Evolutionary conservation across 2,329 filamentous ascomycete genomes (phyloP).

Genomic region (Fusarium sp.): DNA sequence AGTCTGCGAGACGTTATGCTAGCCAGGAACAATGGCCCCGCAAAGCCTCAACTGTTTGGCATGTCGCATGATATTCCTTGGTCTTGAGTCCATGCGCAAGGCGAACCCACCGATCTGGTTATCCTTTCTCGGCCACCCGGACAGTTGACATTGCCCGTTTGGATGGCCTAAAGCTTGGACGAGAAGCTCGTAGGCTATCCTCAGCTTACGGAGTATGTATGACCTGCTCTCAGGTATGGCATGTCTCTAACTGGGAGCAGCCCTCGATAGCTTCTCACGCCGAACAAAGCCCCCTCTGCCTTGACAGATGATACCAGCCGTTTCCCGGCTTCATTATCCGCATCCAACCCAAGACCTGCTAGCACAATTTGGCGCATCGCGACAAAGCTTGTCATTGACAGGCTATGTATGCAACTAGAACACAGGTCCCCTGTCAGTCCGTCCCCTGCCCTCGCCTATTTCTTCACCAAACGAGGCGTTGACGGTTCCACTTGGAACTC

Average conservation of each 20-base stretch:
- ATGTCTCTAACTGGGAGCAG: constrained; percentile 2
- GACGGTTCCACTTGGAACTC: constrained; percentile 15
- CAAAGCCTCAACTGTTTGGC: constrained; percentile 12
- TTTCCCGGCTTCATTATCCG: background rate
- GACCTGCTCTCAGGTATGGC: constrained; percentile 11
- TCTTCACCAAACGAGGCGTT: constrained; percentile 20
- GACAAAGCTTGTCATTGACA: constrained; percentile 1
- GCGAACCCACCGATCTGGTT: constrained; percentile 18
- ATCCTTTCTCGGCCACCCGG: background rate
- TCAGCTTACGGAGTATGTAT: constrained; percentile 1
- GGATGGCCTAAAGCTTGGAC: background rate
- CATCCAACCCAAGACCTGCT: constrained; percentile 2
- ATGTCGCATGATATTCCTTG: constrained; percentile 22
- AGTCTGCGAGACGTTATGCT: background rate
- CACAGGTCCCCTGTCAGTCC: constrained; percentile 20
- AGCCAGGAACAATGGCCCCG: constrained; percentile 1
- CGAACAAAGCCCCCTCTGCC: background rate
- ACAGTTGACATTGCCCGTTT: constrained; percentile 3
- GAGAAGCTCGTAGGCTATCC: background rate
- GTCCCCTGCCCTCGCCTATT: constrained; percentile 22
- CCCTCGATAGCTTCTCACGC: background rate
- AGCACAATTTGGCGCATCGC: background rate
- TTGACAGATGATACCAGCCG: background rate
- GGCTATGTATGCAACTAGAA: constrained; percentile 10
- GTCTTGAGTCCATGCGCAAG: background rate